A percentile compares a stretch with the other conserved stretches of the same genome.
These are phyloP conservation scores for Chimonanthus praecox DNA, from an alignment of 164 flowering plant genomes.

Conservation along the genomic window DNA sequence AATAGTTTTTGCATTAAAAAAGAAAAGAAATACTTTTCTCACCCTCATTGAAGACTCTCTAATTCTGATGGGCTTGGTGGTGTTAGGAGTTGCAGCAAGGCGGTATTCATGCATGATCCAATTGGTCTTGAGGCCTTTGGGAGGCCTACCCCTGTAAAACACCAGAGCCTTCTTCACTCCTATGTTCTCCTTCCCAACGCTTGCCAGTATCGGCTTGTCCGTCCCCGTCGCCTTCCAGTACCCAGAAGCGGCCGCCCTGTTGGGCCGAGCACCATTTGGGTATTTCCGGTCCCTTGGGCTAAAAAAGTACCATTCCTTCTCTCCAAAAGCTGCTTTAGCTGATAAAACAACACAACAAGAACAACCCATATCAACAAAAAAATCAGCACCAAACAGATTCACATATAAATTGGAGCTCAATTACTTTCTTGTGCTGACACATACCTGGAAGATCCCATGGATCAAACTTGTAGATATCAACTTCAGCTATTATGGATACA, in stretches of 20 bases:
- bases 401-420: not conserved
- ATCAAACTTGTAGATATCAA: conserved; percentile 47
- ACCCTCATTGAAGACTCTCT: conserved; percentile 22
- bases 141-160: conserved; percentile 50
- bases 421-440: not conserved
- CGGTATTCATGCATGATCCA: conserved; percentile 69
- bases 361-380: not conserved
- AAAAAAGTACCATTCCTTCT: conserved; percentile 58
- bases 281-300: conserved; percentile 54
- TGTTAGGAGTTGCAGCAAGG: conserved; percentile 18
- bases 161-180: conserved; percentile 57
- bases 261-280: conserved; percentile 53
- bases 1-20: not conserved
- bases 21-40: conserved; percentile 9
- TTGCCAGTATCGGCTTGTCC: conserved; percentile 30
- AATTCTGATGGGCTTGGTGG: conserved; percentile 5
- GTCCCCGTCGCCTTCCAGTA: conserved; percentile 66
- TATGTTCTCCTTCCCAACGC: conserved; percentile 16
- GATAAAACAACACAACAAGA: not conserved
- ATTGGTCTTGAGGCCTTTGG: conserved; percentile 45
- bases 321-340: conserved; percentile 42
- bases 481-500: conserved; percentile 37
- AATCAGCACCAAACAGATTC: too few species aligned
- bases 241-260: conserved; percentile 51
- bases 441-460: conserved; percentile 51